Evolutionary conservation across 352 stramenopile genomes (phyloP).

Genomic region (Pythium plurisporium): DNA sequence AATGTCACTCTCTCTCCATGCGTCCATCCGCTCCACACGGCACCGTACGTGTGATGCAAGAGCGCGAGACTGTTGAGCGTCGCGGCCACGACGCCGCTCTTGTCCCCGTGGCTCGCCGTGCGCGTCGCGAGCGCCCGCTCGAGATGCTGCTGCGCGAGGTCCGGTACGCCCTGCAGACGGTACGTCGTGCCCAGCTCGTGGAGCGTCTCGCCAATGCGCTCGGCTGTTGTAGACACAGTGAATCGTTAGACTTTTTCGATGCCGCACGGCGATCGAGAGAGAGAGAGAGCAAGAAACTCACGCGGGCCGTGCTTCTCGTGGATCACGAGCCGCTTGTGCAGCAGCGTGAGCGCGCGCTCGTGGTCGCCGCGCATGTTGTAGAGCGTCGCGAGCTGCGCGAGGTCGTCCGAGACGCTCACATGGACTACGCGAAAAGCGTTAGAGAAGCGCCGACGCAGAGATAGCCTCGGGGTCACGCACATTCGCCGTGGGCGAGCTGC

Average conservation of each 20-base stretch:
- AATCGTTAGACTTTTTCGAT: no score
- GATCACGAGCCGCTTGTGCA: constrained; percentile 77
- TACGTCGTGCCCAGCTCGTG: constrained; percentile 70
- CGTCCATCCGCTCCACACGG: not conserved
- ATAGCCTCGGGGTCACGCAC: constrained; percentile 21
- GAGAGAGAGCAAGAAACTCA: constrained; percentile 13
- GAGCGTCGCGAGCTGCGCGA: constrained; percentile 61
- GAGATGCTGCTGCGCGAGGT: constrained; percentile 59
- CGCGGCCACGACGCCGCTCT: constrained; percentile 68
- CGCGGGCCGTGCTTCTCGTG: constrained; percentile 73
- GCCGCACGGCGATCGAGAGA: not conserved
- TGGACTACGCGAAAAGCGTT: constrained; percentile 33
- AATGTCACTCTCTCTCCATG: not conserved
- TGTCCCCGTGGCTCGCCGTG: constrained; percentile 39
- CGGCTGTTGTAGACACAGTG: constrained; percentile 4
- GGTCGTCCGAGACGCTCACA: constrained; percentile 46
- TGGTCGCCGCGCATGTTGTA: constrained; percentile 66
- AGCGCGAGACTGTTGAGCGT: constrained; percentile 77
- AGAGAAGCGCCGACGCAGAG: not conserved
- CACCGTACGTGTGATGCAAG: constrained; percentile 36
- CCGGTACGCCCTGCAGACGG: constrained; percentile 40
- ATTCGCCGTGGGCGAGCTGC: constrained; percentile 46
- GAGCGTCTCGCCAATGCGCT: constrained; percentile 54
- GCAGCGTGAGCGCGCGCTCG: constrained; percentile 58
- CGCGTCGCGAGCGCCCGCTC: constrained; percentile 44